Evolutionary conservation across 169 alveolate species (phyloP), one percentile per base, ranked within the genome.

Genomic region (Plasmodium vivax): DNA sequence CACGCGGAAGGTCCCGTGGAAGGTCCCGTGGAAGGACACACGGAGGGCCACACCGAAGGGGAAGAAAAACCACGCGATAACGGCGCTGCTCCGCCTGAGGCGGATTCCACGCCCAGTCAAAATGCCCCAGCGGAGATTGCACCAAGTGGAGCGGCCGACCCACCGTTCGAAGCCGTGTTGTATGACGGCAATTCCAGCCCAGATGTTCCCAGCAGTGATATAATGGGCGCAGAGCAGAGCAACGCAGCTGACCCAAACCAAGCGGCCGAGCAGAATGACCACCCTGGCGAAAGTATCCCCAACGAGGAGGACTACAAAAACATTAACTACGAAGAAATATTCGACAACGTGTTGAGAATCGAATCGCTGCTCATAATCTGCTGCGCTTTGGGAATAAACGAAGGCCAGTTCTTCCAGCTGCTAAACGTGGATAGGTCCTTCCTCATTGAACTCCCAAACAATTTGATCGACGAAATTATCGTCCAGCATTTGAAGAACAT

Each of bases 331-430:
- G 94, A 90, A 27, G 84, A 90, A 58, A n/a, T 90, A 36, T 90
- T 90, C 73, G 94, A 90, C 73, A 80, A 73, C 54, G 82, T 90
- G 12, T 16, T 90, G 47, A 90, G 80, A 58, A 90, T 58, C 51
- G 94, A 90, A 90, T 90, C 94, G n/a, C 36, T 90, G 23, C 90
- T 90, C 73, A 90, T 90, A 54, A 90, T 90, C 14, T 90, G 94
- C 41, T 90, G 94, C 51, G 32, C 94, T 10, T 54, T 90, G 47
- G 94, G 94, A 43, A 90, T 90, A 79, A 90, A n/a, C 82, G 91
- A 90, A 80, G 51, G 32, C 32, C 94, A 90, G 27, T 90, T 90
- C 54, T 90, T 90, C 36, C 75, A 90, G 30, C 81, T 90, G 7
- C 27, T 90, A 80, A 90, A 90, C 71, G 94, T 90, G 2, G 94